Evolutionary conservation across 2,329 filamentous ascomycete genomes (phyloP), one percentile per base, ranked within the genome.

Genomic region (Colletotrichum neosansevieriae): DNA sequence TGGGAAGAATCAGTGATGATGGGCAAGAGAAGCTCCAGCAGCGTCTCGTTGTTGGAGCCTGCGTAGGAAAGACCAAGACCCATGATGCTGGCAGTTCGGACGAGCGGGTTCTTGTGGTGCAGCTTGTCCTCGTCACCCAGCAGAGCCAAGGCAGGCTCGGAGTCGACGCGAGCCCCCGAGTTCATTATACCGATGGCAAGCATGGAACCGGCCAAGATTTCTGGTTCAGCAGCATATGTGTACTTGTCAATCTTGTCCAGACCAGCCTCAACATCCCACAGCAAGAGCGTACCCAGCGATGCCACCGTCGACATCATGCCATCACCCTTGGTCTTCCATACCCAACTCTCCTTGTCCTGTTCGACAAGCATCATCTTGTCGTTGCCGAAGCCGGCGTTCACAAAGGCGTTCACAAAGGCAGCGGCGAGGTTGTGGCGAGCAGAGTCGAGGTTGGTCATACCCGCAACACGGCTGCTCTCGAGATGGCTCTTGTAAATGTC

Each of bases 401-500:
- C 94, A 75, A 99, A 98, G 0, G 92, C 93, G 76, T 99, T 99
- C 72, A 99, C 97, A 73, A 99, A 98, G 4, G 92, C 94, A 61
- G 95, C 96, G 4, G 96, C 94, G 69, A 99, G 86, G 76, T 99
- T 99, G 84, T 99, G 95, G 74, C 94, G 89, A 34, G 95, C 94
- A 10, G 96, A 99, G 78, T 99, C 96, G 53, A 97, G 89, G 77
- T 98, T 98, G 11, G 95, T 98, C 81, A 97, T 88, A 40, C 94
- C 94, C 24, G 94, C 93, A 60, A 97, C 96, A 70, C 97, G 89
- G 75, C 91, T 97, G 82, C 93, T 98, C 82, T 99, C 96, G 5
- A 99, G 88, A 80, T 99, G 96, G 76, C 94, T 97, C 85, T 99
- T 99, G 88, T 99, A 99, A 75, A 99, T 99, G 75, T 99, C 97